These are phyloP conservation scores for Linum usitatissimum DNA, from an alignment of 345 rosid species.

Conservation along the genomic window DNA sequence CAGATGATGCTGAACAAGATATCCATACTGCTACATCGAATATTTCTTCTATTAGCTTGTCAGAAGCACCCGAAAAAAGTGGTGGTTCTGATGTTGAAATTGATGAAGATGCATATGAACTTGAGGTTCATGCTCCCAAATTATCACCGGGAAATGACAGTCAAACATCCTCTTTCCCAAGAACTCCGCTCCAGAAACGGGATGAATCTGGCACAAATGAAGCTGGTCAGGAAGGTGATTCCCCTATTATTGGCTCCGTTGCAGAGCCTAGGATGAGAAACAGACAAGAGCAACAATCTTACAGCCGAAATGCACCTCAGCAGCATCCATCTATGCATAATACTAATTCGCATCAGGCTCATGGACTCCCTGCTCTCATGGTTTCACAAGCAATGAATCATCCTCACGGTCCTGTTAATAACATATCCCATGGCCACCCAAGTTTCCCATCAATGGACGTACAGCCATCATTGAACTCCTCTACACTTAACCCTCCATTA, in stretches of 20 bases:
- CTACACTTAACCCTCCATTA: slow-evolving; percentile 15
- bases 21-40: slow-evolving; percentile 35
- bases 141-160: slow-evolving; percentile 36
- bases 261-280: slow-evolving; percentile 31
- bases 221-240: slow-evolving; percentile 29
- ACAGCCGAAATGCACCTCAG: slow-evolving; percentile 36
- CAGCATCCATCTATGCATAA: slow-evolving; percentile 34
- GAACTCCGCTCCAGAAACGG: slow-evolving; percentile 20
- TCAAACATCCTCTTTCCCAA: slow-evolving; percentile 21
- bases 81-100: slow-evolving; percentile 35
- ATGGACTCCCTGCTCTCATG: slow-evolving; percentile 29
- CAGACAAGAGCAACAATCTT: slow-evolving; percentile 46
- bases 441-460: neutral
- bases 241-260: slow-evolving; percentile 29
- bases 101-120: slow-evolving; percentile 21
- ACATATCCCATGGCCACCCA: slow-evolving; percentile 1
- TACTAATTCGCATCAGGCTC: slow-evolving; percentile 30
- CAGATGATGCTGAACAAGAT: slow-evolving; percentile 42
- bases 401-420: slow-evolving; percentile 17
- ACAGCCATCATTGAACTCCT: slow-evolving; percentile 8
- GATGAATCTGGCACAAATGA: slow-evolving; percentile 30
- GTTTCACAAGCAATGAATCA: slow-evolving; percentile 37
- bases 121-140: slow-evolving; percentile 36
- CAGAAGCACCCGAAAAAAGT: slow-evolving; percentile 37
- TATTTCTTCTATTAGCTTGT: slow-evolving; percentile 36